phyloP scores from a whole-genome alignment of 1,284 basidiomycete species.

The Heterobasidion annosum region DNA sequence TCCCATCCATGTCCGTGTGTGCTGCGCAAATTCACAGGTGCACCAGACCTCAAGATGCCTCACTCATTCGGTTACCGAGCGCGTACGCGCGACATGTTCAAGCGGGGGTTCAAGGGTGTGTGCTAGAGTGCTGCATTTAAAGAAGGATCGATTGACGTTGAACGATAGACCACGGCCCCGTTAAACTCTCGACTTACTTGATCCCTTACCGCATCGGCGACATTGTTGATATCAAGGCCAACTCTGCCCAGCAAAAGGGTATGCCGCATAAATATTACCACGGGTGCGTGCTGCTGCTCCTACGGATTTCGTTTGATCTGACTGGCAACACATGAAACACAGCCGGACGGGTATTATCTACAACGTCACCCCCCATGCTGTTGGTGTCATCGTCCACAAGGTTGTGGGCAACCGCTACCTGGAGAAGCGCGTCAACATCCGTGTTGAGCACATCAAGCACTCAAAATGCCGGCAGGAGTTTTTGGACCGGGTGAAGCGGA shows the following conservation, averaged over 20 bases:
- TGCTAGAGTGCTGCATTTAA: slow-evolving; percentile 6
- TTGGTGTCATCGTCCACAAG: slow-evolving; percentile 98
- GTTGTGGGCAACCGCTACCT: slow-evolving; percentile 98
- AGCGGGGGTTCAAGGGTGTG: slow-evolving; percentile 91
- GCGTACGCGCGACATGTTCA: slow-evolving; percentile 99
- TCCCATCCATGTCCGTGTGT: slow-evolving; percentile 16
- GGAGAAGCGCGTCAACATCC: slow-evolving; percentile 99
- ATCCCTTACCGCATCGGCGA: slow-evolving; percentile 93
- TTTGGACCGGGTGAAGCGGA: slow-evolving; percentile 91
- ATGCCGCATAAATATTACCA: slow-evolving; percentile 99
- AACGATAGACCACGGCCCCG: slow-evolving; percentile 76
- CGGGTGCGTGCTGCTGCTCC: slow-evolving; percentile 42
- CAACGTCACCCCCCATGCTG: slow-evolving; percentile 93
- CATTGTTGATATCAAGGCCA: slow-evolving; percentile 99
- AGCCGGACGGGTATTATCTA: slow-evolving; percentile 97
- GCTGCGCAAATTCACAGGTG: slow-evolving; percentile 11
- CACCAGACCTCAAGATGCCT: slow-evolving; percentile 79
- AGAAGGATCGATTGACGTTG: slow-evolving; percentile 5
- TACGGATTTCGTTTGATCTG: slow-evolving; percentile 1
- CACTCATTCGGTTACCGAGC: slow-evolving; percentile 99
- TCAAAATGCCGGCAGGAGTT: slow-evolving; percentile 99
- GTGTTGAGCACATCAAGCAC: slow-evolving; percentile 96
- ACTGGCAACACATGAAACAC: slow-evolving; percentile 2
- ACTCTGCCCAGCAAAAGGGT: slow-evolving; percentile 98
- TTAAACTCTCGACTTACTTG: slow-evolving; percentile 91